Conservation (phyloP, 2,329 filamentous ascomycete genomes). For the Penicillium sp. region DNA sequence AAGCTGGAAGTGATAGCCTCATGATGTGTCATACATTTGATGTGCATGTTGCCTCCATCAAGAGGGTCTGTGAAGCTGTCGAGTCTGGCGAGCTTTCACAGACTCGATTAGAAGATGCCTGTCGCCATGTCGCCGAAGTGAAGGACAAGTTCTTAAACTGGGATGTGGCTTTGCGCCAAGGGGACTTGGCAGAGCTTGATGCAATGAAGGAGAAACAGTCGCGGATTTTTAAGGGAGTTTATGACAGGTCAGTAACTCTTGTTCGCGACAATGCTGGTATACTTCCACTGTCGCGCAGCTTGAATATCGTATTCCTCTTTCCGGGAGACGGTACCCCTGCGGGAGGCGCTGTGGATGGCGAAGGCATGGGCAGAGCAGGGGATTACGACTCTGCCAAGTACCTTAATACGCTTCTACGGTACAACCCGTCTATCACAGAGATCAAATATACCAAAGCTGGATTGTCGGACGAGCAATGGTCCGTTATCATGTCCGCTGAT, state of each 20-base stretch:
- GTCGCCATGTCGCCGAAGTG: conserved; percentile 31
- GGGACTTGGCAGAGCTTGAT: conserved; percentile 15
- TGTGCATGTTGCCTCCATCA: conserved; percentile 40
- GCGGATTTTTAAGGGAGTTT: conserved; percentile 32
- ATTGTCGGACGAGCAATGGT: conserved; percentile 31
- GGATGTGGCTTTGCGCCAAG: conserved; percentile 25
- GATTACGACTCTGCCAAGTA: conserved; percentile 31
- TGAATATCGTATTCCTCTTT: conserved; percentile 37
- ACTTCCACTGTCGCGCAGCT: conserved; percentile 29
- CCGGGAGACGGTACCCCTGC: conserved; percentile 32
- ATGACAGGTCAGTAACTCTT: conserved; percentile 40
- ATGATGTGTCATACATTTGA: conserved; percentile 46
- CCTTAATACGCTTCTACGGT: conserved; percentile 28
- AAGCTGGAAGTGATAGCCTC: conserved; percentile 42
- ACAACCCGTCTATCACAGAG: conserved; percentile 27
- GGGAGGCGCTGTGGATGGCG: conserved; percentile 39
- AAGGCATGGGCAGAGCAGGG: conserved; percentile 32
- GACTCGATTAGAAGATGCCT: conserved; percentile 32
- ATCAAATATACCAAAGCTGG: conserved; percentile 31
- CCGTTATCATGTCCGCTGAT: conserved; percentile 33
- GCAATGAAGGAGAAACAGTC: conserved; percentile 24
- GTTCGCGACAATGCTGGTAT: conserved; percentile 30
- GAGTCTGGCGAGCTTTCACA: conserved; percentile 32
- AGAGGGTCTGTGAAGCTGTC: conserved; percentile 36
- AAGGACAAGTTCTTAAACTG: conserved; percentile 37